Evolutionary conservation across 345 rosid species (phyloP).

Genomic region (Trapa incisa): DNA sequence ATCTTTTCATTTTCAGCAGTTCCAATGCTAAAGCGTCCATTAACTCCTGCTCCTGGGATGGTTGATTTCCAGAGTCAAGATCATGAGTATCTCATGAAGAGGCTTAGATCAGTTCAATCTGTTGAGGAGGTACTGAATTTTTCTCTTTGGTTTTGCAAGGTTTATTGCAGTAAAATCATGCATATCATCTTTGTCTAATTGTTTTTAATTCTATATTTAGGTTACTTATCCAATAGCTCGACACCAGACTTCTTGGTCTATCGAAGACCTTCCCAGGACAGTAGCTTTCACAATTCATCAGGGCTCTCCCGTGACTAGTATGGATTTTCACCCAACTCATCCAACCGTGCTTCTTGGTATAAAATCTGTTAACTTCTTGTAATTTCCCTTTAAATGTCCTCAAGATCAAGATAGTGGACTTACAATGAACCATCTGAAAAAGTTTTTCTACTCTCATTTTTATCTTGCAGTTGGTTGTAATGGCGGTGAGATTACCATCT

Average conservation of each 20-base stretch:
- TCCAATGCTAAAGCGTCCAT: constrained; percentile 57
- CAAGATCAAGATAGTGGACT: neutral
- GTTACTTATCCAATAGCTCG: constrained; percentile 55
- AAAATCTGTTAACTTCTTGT: neutral
- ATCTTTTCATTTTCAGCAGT: constrained; percentile 18
- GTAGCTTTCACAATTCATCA: constrained; percentile 57
- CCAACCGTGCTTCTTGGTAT: constrained; percentile 70
- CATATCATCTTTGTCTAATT: neutral
- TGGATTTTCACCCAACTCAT: constrained; percentile 75
- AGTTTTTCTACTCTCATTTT: constrained; percentile 14
- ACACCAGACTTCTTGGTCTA: constrained; percentile 51
- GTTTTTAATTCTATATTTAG: constrained; percentile 22
- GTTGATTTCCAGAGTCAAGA: constrained; percentile 77
- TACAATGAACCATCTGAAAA: neutral
- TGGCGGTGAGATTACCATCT: constrained; percentile 69
- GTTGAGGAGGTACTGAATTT: constrained; percentile 55
- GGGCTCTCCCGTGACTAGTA: constrained; percentile 70
- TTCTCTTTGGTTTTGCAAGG: neutral
- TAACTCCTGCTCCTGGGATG: constrained; percentile 57
- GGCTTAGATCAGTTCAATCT: constrained; percentile 62
- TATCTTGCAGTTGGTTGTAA: constrained; percentile 57
- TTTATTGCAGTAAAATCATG: neutral
- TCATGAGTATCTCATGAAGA: constrained; percentile 71
- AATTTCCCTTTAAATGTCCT: neutral
- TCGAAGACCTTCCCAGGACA: constrained; percentile 72